These are phyloP conservation scores for Apiospora phragmitis DNA, from an alignment of 2,329 filamentous ascomycete genomes.

Conservation along the genomic window DNA sequence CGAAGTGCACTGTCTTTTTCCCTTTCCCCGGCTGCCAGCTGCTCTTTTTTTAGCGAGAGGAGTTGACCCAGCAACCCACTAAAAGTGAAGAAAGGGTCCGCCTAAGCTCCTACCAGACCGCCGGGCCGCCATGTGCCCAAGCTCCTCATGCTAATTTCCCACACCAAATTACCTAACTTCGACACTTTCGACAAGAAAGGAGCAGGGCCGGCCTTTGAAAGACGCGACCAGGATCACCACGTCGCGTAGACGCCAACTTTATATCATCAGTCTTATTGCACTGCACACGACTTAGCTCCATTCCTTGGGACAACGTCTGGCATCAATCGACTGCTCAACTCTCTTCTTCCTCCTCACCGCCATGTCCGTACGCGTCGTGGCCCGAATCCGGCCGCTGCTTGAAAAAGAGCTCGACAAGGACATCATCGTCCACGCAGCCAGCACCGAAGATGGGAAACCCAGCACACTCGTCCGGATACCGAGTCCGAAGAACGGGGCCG, in stretches of 20 bases:
- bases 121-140: neutral
- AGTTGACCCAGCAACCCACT: neutral
- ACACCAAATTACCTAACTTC: neutral
- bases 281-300: neutral
- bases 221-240: neutral
- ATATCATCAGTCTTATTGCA: neutral
- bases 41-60: neutral
- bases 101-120: too few species aligned
- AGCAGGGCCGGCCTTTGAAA: neutral
- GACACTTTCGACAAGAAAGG: neutral
- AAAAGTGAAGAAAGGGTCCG: neutral
- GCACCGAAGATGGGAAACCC: constrained; percentile 59
- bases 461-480: constrained; percentile 81
- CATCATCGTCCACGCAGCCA: constrained; percentile 74
- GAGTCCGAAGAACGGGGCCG: constrained; percentile 87
- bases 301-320: neutral
- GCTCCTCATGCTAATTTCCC: constrained; percentile 7
- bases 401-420: constrained; percentile 85
- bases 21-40: neutral
- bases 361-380: constrained; percentile 81
- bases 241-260: neutral
- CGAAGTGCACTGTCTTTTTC: neutral
- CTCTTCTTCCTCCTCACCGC: neutral
- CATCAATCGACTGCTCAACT: neutral
- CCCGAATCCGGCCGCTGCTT: constrained; percentile 84